Evolutionary conservation across 2,329 filamentous ascomycete species (phyloP).

Genomic region (Aspergillus candidus): DNA sequence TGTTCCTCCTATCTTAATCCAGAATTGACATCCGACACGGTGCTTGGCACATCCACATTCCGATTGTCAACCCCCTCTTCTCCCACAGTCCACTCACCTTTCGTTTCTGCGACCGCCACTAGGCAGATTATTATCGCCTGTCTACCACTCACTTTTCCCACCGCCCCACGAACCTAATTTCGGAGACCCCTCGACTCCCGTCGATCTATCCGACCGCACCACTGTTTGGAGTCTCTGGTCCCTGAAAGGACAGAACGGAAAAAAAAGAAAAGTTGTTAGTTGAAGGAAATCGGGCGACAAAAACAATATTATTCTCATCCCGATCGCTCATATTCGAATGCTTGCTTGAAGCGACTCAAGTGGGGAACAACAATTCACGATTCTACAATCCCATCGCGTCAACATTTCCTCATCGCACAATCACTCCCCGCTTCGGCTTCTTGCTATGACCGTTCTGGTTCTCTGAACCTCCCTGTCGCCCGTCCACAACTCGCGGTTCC

Average conservation of each 20-base stretch:
- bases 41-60: no score
- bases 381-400: conserved; percentile 14
- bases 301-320: background rate
- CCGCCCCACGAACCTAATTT: conserved; percentile 25
- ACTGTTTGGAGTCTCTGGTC: background rate
- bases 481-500: background rate
- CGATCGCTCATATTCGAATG: background rate
- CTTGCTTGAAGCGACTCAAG: conserved; percentile 1
- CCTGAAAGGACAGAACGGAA: conserved; percentile 2
- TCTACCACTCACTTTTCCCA: conserved; percentile 10
- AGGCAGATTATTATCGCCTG: background rate
- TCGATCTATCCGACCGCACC: conserved; percentile 15
- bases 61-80: no score
- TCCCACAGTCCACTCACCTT: no score
- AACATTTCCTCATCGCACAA: conserved; percentile 28
- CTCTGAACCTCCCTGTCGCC: conserved; percentile 15
- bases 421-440: conserved; percentile 24
- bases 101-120: no score
- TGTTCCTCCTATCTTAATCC: no score
- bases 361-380: conserved; percentile 12
- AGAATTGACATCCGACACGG: no score
- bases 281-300: conserved; percentile 2
- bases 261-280: background rate
- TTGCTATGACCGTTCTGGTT: conserved; percentile 27
- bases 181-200: conserved; percentile 18